These are phyloP conservation scores for Aspergillus ochraceoroseus DNA, from an alignment of 2,329 filamentous ascomycete species.

Conservation along the genomic window DNA sequence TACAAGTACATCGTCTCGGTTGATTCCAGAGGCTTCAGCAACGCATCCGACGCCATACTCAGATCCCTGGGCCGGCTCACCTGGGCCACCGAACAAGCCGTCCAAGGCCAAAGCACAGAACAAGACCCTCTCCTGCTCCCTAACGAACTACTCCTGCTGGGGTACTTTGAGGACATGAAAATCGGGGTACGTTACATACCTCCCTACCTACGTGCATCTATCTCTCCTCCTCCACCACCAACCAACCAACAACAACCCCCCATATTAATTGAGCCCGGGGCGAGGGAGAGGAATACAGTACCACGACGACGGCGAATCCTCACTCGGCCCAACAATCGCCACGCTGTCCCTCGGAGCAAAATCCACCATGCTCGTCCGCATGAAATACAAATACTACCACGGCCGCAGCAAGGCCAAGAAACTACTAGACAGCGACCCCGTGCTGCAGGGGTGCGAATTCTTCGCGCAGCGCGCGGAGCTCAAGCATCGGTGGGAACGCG, in stretches of 20 bases:
- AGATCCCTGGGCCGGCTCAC: conserved; percentile 48
- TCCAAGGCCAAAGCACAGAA: conserved; percentile 26
- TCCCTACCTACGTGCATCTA: no score
- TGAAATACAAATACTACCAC: conserved; percentile 50
- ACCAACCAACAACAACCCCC: no score
- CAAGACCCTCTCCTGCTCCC: conserved; percentile 38
- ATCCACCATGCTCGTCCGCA: conserved; percentile 51
- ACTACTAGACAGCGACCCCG: conserved; percentile 27
- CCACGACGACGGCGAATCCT: conserved; percentile 56
- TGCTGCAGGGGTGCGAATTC: conserved; percentile 31
- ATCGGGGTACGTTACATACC: conserved; percentile 49
- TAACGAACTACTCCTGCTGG: conserved; percentile 54
- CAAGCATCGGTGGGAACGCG: conserved; percentile 18
- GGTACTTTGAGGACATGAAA: conserved; percentile 53
- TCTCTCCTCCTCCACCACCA: neutral
- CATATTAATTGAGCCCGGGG: no score
- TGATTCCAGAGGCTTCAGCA: conserved; percentile 41
- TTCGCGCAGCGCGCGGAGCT: conserved; percentile 24
- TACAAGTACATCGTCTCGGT: conserved; percentile 56
- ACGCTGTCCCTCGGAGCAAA: conserved; percentile 52
- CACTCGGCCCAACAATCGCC: conserved; percentile 53
- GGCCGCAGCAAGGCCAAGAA: conserved; percentile 24
- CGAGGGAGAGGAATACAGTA: conserved; percentile 40
- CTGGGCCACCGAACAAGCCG: conserved; percentile 48
- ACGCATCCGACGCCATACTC: conserved; percentile 42